These are phyloP conservation scores for Neonothopanus nambi DNA, from an alignment of 1,284 basidiomycete species.

Conservation along the genomic window DNA sequence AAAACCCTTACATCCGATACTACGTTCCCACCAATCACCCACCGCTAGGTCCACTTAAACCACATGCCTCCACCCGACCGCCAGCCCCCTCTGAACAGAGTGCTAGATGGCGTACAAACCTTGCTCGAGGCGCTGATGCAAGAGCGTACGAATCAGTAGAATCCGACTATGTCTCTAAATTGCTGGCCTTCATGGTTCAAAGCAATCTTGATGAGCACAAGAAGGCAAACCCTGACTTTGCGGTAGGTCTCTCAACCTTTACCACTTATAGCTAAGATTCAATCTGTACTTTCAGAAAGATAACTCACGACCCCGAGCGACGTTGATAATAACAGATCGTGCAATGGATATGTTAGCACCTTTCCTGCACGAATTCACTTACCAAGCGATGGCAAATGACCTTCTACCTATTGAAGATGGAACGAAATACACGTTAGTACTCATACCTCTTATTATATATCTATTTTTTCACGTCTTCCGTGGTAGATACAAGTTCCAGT, in stretches of 20 bases:
- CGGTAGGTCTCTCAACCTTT: constrained; percentile 45
- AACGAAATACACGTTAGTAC: constrained; percentile 77
- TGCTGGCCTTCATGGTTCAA: constrained; percentile 85
- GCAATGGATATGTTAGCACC: constrained; percentile 93
- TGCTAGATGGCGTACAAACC: constrained; percentile 70
- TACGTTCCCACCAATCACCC: constrained; percentile 84
- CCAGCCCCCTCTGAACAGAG: constrained; percentile 64
- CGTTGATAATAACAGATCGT: constrained; percentile 92
- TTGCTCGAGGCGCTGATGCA: constrained; percentile 66
- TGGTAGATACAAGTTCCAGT: constrained; percentile 83
- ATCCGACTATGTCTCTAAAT: constrained; percentile 72
- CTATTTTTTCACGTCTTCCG: not conserved
- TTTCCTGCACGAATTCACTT: constrained; percentile 96
- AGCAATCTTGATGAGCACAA: constrained; percentile 83
- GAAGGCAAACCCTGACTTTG: constrained; percentile 83
- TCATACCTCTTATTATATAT: not conserved
- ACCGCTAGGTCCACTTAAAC: constrained; percentile 85
- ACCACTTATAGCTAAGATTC: not conserved
- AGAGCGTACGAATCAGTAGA: constrained; percentile 66
- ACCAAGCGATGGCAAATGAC: constrained; percentile 99
- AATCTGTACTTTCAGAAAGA: constrained; percentile 50
- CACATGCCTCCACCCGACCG: constrained; percentile 56
- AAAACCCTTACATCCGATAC: constrained; percentile 94
- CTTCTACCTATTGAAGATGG: constrained; percentile 88
- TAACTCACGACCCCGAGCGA: constrained; percentile 75